phyloP scores from a whole-genome alignment of 2,329 filamentous ascomycete genomes.

The Ceratocystiopsis minuta region DNA sequence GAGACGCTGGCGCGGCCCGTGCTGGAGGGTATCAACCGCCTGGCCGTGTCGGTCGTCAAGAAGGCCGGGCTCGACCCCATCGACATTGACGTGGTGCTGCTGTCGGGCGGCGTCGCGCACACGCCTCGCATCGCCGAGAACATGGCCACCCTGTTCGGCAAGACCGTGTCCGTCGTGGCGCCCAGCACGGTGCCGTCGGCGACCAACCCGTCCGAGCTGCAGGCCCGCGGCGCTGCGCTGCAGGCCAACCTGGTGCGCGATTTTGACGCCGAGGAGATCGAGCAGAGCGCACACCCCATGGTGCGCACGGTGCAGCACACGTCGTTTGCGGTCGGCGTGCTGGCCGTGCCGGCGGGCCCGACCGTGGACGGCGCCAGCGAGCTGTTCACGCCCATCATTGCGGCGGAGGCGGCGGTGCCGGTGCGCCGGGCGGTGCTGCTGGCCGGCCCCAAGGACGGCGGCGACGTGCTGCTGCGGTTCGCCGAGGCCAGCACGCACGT shows the following conservation, averaged over 20 bases:
- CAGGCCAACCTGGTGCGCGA: slow-evolving; percentile 89
- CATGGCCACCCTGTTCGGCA: slow-evolving; percentile 62
- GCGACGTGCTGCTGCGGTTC: slow-evolving; percentile 74
- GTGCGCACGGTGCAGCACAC: slow-evolving; percentile 91
- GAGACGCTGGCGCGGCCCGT: slow-evolving; percentile 77
- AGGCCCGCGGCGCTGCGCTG: slow-evolving; percentile 78
- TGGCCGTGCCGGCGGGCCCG: slow-evolving; percentile 42
- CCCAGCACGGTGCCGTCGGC: slow-evolving; percentile 61
- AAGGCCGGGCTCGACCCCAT: slow-evolving; percentile 86
- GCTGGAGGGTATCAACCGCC: slow-evolving; percentile 70
- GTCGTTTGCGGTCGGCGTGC: slow-evolving; percentile 70
- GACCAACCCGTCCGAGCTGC: slow-evolving; percentile 85
- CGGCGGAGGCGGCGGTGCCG: slow-evolving; percentile 75
- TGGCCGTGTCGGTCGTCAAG: slow-evolving; percentile 70
- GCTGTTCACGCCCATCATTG: slow-evolving; percentile 64
- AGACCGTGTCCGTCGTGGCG: slow-evolving; percentile 59
- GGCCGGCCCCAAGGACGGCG: slow-evolving; percentile 56
- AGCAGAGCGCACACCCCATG: slow-evolving; percentile 87
- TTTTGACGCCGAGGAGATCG: slow-evolving; percentile 84
- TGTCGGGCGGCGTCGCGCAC: slow-evolving; percentile 81
- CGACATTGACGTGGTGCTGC: slow-evolving; percentile 86
- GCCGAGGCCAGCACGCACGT: slow-evolving; percentile 66
- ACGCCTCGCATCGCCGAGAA: slow-evolving; percentile 82
- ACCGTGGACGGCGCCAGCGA: slow-evolving; percentile 42
- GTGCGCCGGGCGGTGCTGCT: slow-evolving; percentile 73